These are phyloP conservation scores for Trebouxia gelatinosa DNA, from an alignment of 163 green algal genomes.

Conservation along the genomic window DNA sequence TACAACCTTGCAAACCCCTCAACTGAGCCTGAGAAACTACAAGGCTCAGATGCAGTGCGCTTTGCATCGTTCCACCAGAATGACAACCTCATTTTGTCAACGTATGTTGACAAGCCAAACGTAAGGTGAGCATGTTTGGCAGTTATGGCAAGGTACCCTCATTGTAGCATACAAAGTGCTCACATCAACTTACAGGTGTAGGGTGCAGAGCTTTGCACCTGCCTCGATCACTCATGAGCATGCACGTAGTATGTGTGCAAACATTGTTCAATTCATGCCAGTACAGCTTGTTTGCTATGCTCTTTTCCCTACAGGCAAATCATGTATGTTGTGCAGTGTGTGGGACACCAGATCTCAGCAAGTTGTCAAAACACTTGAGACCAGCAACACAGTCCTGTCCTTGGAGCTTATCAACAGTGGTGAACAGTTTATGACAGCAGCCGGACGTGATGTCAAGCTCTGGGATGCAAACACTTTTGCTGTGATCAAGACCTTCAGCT, in stretches of 20 bases:
- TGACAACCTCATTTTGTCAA: slow-evolving; percentile 80
- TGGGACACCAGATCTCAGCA: slow-evolving; percentile 74
- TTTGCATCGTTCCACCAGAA: slow-evolving; percentile 64
- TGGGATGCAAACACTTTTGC: slow-evolving; percentile 63
- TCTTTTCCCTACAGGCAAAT: too few species aligned
- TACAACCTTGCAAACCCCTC: slow-evolving; percentile 85
- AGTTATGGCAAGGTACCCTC: background rate
- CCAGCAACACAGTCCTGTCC: slow-evolving; percentile 39
- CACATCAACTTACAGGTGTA: background rate
- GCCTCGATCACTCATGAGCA: background rate
- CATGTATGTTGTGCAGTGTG: slow-evolving; percentile 51
- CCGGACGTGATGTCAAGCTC: slow-evolving; percentile 60
- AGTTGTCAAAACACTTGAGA: slow-evolving; percentile 69
- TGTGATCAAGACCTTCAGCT: slow-evolving; percentile 44
- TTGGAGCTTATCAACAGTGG: slow-evolving; percentile 79
- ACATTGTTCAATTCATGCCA: background rate
- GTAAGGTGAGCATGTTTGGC: slow-evolving; percentile 39
- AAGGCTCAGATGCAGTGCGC: slow-evolving; percentile 58
- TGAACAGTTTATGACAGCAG: slow-evolving; percentile 76
- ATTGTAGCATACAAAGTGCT: background rate
- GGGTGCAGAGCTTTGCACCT: background rate
- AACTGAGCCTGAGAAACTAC: slow-evolving; percentile 60
- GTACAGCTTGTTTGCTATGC: background rate
- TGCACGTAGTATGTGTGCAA: background rate
- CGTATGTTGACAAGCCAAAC: slow-evolving; percentile 55